Evolutionary conservation across 2,329 filamentous ascomycete species (phyloP), one percentile per base, ranked within the genome.

Genomic region (Coniella lustricola): DNA sequence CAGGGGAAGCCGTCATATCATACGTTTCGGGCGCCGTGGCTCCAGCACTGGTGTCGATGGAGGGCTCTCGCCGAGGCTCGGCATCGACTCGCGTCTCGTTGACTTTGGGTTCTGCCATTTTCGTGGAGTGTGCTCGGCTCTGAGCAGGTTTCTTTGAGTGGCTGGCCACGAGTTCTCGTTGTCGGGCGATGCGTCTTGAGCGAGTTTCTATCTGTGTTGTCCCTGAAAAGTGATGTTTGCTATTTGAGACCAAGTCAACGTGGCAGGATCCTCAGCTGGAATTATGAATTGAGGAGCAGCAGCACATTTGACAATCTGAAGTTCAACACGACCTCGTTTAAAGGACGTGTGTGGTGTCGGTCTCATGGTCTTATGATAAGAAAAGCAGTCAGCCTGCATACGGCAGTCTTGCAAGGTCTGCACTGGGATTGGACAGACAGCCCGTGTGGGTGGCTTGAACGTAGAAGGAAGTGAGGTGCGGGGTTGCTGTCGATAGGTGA

Each of bases 31-130:
- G 12, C 17, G 36, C 10, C 12, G 42, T 43, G 12, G 22, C 10
- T 7, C 39, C 29, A 22, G 20, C 32, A 34, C 31, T 22, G 31
- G 35, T 36, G 16, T 49, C 32, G 25, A 42, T 16, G 3, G 22
- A 4, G 22, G 22, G 29, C 25, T 42, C 39, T 12, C 14, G 16
- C 39, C 16, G 21, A 8, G 14, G 21, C 20, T 22, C 49, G 49
- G 34, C 22, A 34, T 44, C 37, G 49, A 38, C 44, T 37, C 39
- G 8, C 17, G 36, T 17, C 8, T 10, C 36, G 16, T 42, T 42
- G 17, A 16, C 20, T 12, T 33, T 9, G 39, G 40, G 44, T 31
- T 53, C 50, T 17, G 48, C 48, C 50, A 53, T 53, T 3, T 25
- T 38, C 38, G 14, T 3, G 7, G 10, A 29, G 10, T 36, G 8